These are phyloP conservation scores for Diaporthe vaccinii DNA, from an alignment of 2,329 filamentous ascomycete genomes.

Conservation along the genomic window DNA sequence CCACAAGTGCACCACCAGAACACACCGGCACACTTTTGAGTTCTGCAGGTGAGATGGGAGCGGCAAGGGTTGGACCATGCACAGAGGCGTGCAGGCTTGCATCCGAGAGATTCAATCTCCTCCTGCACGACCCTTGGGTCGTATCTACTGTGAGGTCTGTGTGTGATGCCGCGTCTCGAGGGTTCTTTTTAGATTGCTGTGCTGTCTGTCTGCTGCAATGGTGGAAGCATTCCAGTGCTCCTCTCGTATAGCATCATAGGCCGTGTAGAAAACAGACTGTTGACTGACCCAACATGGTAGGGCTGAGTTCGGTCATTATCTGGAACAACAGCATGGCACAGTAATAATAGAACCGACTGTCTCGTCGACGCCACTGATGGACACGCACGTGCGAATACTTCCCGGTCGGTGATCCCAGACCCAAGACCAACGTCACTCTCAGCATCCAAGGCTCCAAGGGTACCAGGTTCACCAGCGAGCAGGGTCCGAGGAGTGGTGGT, in stretches of 20 bases:
- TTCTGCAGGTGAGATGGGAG: slow-evolving; percentile 28
- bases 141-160: slow-evolving; percentile 15
- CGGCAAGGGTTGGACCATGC: slow-evolving; percentile 21
- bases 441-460: not conserved
- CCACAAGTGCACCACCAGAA: not conserved
- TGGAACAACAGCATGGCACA: not conserved
- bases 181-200: not conserved
- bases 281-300: not conserved
- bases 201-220: not conserved
- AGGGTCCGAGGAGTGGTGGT: not conserved
- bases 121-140: slow-evolving; percentile 16
- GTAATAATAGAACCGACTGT: not conserved
- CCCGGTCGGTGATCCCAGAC: not conserved
- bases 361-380: slow-evolving; percentile 11
- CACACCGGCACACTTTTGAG: slow-evolving; percentile 28
- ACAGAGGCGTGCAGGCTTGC: not conserved
- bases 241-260: not conserved
- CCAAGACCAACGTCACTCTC: slow-evolving; percentile 14
- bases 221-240: not conserved
- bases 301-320: slow-evolving; percentile 6
- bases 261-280: not conserved
- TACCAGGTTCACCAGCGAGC: not conserved
- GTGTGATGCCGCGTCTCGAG: slow-evolving; percentile 16
- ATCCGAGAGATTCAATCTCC: slow-evolving; percentile 22
- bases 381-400: not conserved